phyloP scores from a whole-genome alignment of 129 eudicot species.

The Artemisia annua region DNA sequence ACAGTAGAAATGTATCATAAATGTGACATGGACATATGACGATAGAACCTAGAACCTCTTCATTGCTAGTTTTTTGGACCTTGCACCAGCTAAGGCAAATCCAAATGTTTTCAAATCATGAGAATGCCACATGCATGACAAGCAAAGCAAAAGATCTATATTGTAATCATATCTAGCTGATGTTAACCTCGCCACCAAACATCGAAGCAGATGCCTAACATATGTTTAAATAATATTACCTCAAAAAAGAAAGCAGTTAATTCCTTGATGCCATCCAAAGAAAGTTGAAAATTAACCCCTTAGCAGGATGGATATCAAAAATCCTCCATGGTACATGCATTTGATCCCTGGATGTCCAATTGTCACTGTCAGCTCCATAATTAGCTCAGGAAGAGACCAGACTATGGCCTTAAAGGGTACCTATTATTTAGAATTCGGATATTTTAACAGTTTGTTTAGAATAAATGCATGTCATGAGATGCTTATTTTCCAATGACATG shows the following conservation, averaged over 20 bases:
- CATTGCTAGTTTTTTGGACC: constrained; percentile 18
- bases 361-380: constrained; percentile 22
- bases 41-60: constrained; percentile 17
- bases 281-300: constrained; percentile 18
- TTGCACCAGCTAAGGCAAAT: constrained; percentile 18
- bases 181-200: constrained; percentile 16
- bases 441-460: constrained; percentile 12
- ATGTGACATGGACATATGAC: background rate
- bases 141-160: background rate
- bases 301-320: constrained; percentile 22
- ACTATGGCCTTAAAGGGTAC: constrained; percentile 25
- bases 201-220: constrained; percentile 19
- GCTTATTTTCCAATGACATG: constrained; percentile 27
- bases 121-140: constrained; percentile 13
- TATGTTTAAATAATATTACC: constrained; percentile 24
- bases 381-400: constrained; percentile 25
- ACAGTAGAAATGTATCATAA: background rate
- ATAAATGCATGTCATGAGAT: constrained; percentile 36
- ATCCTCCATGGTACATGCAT: constrained; percentile 22
- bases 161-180: background rate
- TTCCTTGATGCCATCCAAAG: constrained; percentile 24
- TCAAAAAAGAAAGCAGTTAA: constrained; percentile 35
- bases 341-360: constrained; percentile 32
- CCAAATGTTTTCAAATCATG: constrained; percentile 8
- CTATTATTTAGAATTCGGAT: constrained; percentile 8